Evolutionary conservation across 129 eudicot species (phyloP).

Genomic region (Mikania micrantha): DNA sequence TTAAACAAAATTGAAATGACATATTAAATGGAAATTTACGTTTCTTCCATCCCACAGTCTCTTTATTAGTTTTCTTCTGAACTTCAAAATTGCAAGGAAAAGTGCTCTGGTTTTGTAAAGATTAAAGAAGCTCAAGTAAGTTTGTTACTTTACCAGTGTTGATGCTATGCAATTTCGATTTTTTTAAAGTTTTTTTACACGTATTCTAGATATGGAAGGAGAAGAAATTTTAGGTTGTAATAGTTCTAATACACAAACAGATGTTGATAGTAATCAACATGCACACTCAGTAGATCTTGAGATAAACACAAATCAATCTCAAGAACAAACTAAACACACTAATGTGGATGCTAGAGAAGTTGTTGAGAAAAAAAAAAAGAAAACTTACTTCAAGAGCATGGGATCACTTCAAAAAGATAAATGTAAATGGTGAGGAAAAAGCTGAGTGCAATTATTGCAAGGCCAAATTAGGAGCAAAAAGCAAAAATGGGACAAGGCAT

Average conservation of each 20-base stretch:
- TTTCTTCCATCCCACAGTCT: no score
- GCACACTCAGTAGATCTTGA: not conserved
- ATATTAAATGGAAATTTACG: no score
- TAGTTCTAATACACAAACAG: not conserved
- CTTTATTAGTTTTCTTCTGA: no score
- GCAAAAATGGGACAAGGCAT: not conserved
- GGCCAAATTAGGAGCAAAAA: not conserved
- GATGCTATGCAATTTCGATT: no score
- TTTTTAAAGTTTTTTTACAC: no score
- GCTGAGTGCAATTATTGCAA: not conserved
- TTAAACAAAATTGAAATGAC: no score
- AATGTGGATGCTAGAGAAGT: no score
- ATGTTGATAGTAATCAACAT: not conserved
- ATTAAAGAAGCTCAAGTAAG: no score
- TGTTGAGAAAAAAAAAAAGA: no score
- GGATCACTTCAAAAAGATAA: not conserved
- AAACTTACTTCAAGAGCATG: not conserved
- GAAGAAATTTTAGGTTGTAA: not conserved
- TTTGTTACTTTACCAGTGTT: no score
- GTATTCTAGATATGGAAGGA: not conserved
- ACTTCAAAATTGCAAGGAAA: no score
- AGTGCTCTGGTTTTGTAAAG: no score
- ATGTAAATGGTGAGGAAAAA: not conserved
- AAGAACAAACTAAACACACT: not conserved
- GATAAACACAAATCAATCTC: not conserved